Evolutionary conservation across 1,284 basidiomycete genomes (phyloP).

Genomic region (Malassezia obtusa): DNA sequence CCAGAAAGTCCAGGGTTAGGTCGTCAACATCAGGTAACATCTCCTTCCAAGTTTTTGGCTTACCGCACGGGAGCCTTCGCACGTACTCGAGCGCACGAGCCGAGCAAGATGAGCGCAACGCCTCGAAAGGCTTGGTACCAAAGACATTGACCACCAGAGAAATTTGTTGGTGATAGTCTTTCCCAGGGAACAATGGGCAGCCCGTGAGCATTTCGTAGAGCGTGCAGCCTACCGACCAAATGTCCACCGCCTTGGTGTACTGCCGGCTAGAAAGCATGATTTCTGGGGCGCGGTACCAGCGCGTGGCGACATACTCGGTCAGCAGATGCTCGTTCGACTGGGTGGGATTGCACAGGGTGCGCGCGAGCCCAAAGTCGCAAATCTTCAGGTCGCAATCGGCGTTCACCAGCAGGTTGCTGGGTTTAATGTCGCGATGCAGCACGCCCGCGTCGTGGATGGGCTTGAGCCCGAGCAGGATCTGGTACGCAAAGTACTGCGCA

Average conservation of each 20-base stretch:
- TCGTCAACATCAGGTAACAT: constrained; percentile 20
- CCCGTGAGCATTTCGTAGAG: constrained; percentile 91
- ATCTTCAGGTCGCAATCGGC: constrained; percentile 76
- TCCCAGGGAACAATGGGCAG: constrained; percentile 86
- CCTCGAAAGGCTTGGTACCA: constrained; percentile 81
- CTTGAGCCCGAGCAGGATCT: constrained; percentile 82
- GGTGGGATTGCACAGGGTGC: constrained; percentile 18
- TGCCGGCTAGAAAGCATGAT: constrained; percentile 33
- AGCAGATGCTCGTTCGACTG: constrained; percentile 23
- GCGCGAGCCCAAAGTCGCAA: constrained; percentile 32
- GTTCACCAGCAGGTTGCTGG: constrained; percentile 86
- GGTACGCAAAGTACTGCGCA: constrained; percentile 52
- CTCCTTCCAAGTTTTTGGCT: constrained; percentile 49
- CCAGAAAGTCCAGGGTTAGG: constrained; percentile 76
- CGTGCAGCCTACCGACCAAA: constrained; percentile 91
- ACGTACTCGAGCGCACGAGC: constrained; percentile 79
- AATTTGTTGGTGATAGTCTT: constrained; percentile 88
- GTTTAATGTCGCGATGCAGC: constrained; percentile 89
- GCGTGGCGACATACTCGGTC: constrained; percentile 40
- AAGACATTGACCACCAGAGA: constrained; percentile 80
- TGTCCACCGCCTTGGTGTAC: constrained; percentile 43
- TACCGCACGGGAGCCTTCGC: constrained; percentile 64
- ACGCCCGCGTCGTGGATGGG: constrained; percentile 87
- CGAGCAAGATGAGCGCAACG: constrained; percentile 81
- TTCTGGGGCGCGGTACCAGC: constrained; percentile 38